Conservation (phyloP, 192 early-diverging fungal genomes). For the Coemansia sp. region DNA sequence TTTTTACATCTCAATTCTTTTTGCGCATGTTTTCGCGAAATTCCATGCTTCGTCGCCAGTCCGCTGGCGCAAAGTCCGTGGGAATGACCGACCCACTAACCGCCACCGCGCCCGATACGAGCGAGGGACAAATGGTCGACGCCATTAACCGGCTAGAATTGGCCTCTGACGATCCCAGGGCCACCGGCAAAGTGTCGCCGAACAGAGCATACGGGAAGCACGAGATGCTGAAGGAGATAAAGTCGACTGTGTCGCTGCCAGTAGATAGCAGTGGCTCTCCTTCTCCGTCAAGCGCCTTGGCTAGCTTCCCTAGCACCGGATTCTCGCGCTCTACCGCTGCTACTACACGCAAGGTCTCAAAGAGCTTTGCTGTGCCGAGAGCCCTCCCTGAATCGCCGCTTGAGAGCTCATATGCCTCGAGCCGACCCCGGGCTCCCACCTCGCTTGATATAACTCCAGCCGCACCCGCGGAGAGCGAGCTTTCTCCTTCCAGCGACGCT, state of each 20-base stretch:
- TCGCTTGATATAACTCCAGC: background rate
- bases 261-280: background rate
- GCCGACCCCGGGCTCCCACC: background rate
- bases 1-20: background rate
- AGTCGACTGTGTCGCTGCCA: conserved; percentile 7
- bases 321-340: conserved; percentile 15
- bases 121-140: conserved; percentile 11
- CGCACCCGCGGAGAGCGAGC: background rate
- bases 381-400: background rate
- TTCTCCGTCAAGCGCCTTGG: background rate
- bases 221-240: conserved; percentile 29
- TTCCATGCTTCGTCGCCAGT: conserved; percentile 10
- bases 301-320: conserved; percentile 44
- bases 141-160: conserved; percentile 30
- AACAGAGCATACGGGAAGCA: conserved; percentile 18
- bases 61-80: conserved; percentile 5
- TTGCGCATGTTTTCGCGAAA: conserved; percentile 27
- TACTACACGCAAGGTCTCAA: conserved; percentile 20
- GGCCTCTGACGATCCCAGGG: conserved; percentile 20
- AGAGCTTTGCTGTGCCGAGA: background rate
- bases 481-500: background rate
- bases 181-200: conserved; percentile 2
- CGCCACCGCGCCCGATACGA: background rate
- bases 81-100: conserved; percentile 29
- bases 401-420: background rate